Conservation (phyloP, 139 green algal genomes). For the Gonium pectorale region DNA sequence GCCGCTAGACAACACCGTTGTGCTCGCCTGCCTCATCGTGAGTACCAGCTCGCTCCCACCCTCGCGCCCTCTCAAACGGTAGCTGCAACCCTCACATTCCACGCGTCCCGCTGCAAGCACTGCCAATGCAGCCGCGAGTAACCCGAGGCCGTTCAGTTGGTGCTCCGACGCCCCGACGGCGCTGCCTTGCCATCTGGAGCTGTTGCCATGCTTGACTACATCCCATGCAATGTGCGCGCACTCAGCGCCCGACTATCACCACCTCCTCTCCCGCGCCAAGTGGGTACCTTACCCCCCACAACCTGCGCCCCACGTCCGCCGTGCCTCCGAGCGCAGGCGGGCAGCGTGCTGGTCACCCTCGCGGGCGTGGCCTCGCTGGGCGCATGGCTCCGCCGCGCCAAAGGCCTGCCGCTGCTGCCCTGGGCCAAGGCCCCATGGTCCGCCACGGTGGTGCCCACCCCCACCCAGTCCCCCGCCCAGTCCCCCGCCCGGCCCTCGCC, state of each 20-base stretch:
- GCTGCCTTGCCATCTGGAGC: no score
- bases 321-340: not conserved
- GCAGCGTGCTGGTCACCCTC: not conserved
- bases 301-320: not conserved
- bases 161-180: no score
- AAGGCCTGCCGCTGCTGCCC: no score
- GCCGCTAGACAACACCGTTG: not conserved
- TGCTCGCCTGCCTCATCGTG: not conserved
- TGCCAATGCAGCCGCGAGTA: not conserved
- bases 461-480: not conserved
- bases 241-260: no score
- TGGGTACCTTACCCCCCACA: no score
- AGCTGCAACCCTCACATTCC: not conserved
- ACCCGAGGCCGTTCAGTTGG: not conserved
- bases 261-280: no score
- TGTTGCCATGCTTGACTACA: no score
- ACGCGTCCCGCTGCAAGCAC: not conserved
- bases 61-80: not conserved
- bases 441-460: not conserved
- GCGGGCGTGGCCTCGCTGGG: no score
- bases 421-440: no score
- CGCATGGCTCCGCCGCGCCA: no score
- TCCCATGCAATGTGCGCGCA: no score
- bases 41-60: not conserved
- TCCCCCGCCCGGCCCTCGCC: not conserved